Evolutionary conservation across 2,329 filamentous ascomycete species (phyloP).

Genomic region (Aspergillus sp.): DNA sequence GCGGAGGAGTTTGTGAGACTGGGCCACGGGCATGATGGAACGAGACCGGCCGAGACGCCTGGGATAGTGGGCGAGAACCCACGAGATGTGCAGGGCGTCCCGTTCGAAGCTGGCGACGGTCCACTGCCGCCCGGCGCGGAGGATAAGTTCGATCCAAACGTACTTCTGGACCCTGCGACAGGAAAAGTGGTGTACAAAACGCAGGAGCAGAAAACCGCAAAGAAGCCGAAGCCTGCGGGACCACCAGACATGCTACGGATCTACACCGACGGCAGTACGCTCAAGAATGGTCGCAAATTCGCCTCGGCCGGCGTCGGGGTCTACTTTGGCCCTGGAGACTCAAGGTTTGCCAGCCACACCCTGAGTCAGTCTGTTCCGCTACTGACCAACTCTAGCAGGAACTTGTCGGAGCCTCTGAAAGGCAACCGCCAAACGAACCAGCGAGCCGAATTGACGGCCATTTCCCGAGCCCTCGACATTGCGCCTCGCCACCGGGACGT

Average conservation of each 20-base stretch:
- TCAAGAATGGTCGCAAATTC: slow-evolving; percentile 47
- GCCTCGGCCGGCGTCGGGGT: slow-evolving; percentile 55
- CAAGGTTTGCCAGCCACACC: slow-evolving; percentile 36
- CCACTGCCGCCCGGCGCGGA: slow-evolving; percentile 47
- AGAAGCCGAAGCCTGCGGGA: slow-evolving; percentile 35
- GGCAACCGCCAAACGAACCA: slow-evolving; percentile 83
- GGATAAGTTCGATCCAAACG: slow-evolving; percentile 53
- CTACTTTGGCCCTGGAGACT: slow-evolving; percentile 52
- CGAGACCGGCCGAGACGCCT: slow-evolving; percentile 23
- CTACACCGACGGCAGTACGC: slow-evolving; percentile 55
- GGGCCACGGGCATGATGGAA: slow-evolving; percentile 20
- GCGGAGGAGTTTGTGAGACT: slow-evolving; percentile 65
- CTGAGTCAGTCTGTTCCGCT: slow-evolving; percentile 1
- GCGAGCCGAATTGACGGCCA: slow-evolving; percentile 85
- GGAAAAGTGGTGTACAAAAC: slow-evolving; percentile 50
- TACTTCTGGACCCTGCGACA: slow-evolving; percentile 45
- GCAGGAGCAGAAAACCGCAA: slow-evolving; percentile 39
- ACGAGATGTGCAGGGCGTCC: slow-evolving; percentile 35
- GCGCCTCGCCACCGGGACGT: slow-evolving; percentile 59
- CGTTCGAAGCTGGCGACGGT: slow-evolving; percentile 45
- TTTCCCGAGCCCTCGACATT: slow-evolving; percentile 71
- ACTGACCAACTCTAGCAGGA: slow-evolving; percentile 40
- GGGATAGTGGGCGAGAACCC: slow-evolving; percentile 33
- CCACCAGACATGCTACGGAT: slow-evolving; percentile 47
- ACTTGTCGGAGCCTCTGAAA: slow-evolving; percentile 65